Evolutionary conservation across 2,329 filamentous ascomycete genomes (phyloP), one percentile per base, ranked within the genome.

Genomic region (Cadophora malorum): DNA sequence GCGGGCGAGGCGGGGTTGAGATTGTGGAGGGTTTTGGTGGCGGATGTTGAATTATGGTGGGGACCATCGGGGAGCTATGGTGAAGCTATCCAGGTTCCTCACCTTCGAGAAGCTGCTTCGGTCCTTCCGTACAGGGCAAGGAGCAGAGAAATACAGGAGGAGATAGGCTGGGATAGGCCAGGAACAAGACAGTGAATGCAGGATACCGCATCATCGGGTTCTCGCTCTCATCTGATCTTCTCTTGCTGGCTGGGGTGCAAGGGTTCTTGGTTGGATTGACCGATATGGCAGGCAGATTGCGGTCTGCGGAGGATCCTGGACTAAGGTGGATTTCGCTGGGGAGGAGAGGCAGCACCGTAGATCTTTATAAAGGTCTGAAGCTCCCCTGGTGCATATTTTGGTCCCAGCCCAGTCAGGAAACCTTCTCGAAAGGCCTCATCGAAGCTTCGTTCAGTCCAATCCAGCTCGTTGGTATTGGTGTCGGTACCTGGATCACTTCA

Each of bases 371-470:
- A 33, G 41, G 9, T 49, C 19, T 31, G 12, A 62, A 62, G 16
- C 19, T 28, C 41, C 59, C 59, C 58, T n/a, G 28, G 16, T 62
- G 28, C 25, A 50, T 21, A 33, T 6, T 47, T 23, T 23, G 6
- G 31, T 41, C 23, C 19, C 41, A 62, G 59, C 25, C 14, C 25
- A 49, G 41, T 45, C 41, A 16, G 41, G 41, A 63, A 63, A 55
- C 47, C n/a, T 63, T 63, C 49, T 52, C 61, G 21, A 53, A 25
- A 41, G 47, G 31, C 35, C 47, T 52, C 61, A 55, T 63, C 31
- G 59, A 62, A 45, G 59, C 55, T 41, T 49, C 10, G 6, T 28
- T 59, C 45, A 49, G 45, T 49, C 23, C 23, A 6, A 35, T 14
- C 41, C 41, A 45, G 35, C 35, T 38, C 19, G 6, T 41, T 41